Percentiles rank a stretch among this genome's conserved stretches.
These are phyloP conservation scores for Melastoma candidum DNA, from an alignment of 441 rosid species.

Conservation along the genomic window DNA sequence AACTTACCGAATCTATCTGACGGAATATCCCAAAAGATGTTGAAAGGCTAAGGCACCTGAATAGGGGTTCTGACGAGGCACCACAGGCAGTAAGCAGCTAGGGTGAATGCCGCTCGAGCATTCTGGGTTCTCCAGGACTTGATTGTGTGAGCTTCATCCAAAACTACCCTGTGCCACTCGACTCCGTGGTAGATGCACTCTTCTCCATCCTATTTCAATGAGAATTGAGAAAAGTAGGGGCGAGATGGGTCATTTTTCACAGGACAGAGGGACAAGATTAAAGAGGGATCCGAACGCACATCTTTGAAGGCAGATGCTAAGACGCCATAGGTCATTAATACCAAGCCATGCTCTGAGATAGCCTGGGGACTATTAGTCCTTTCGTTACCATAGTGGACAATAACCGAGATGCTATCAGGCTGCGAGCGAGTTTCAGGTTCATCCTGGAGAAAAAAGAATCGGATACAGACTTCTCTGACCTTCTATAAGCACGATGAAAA, in stretches of 20 bases:
- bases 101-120: constrained; percentile 43
- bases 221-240: no score
- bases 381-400: constrained; percentile 58
- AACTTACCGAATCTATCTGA: no score
- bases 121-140: constrained; percentile 42
- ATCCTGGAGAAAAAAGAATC: constrained; percentile 26
- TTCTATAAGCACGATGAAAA: no score
- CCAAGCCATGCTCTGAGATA: constrained; percentile 45
- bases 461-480: no score
- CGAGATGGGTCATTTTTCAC: no score
- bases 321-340: constrained; percentile 67
- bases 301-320: constrained; percentile 44
- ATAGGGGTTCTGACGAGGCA: constrained; percentile 70
- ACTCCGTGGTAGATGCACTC: constrained; percentile 46
- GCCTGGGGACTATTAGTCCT: constrained; percentile 40
- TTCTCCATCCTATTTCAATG: constrained; percentile 22
- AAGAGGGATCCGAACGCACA: constrained; percentile 24
- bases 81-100: constrained; percentile 60
- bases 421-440: constrained; percentile 61
- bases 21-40: no score
- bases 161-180: constrained; percentile 54
- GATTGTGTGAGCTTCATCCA: constrained; percentile 72
- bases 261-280: background rate
- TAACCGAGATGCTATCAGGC: constrained; percentile 35
- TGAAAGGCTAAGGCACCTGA: constrained; percentile 24